Conservation (phyloP, 2,329 filamentous ascomycete species). For the Fusarium succisae region DNA sequence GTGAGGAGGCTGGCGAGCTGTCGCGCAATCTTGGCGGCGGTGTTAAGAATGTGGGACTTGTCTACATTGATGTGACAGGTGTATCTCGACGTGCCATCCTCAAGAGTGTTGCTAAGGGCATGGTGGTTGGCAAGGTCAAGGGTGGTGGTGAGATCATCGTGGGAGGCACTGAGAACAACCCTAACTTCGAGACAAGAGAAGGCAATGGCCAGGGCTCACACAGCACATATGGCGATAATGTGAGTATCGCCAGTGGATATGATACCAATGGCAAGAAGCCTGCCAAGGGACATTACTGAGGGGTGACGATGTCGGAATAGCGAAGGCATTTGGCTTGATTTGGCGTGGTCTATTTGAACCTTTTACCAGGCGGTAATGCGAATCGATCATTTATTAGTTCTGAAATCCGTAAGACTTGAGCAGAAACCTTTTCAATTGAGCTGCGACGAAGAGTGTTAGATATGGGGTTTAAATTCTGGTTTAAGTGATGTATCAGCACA, state of each 20-base stretch:
- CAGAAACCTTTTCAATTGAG: neutral
- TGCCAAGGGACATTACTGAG: conserved; percentile 33
- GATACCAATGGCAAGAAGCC: conserved; percentile 48
- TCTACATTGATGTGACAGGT: conserved; percentile 96
- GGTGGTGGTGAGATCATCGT: conserved; percentile 79
- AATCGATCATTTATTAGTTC: neutral
- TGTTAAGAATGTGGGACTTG: conserved; percentile 94
- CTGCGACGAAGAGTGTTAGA: neutral
- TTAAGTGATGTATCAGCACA: conserved; percentile 1
- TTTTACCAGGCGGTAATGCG: neutral
- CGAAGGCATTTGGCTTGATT: conserved; percentile 3
- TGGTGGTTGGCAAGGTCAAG: conserved; percentile 85
- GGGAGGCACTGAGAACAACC: conserved; percentile 65
- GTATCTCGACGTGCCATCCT: conserved; percentile 89
- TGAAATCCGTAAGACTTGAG: neutral
- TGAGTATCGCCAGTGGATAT: conserved; percentile 42
- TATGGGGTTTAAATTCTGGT: neutral
- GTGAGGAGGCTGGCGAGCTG: conserved; percentile 82
- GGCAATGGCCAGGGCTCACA: conserved; percentile 34
- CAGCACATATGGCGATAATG: conserved; percentile 42
- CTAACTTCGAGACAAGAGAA: conserved; percentile 37
- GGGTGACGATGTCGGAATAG: neutral
- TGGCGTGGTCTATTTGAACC: conserved; percentile 8
- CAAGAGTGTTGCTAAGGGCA: conserved; percentile 95
- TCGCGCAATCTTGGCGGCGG: conserved; percentile 81